A percentile compares a stretch with the other conserved stretches of the same genome.
Conservation (phyloP, 129 eudicot species). For the Arctium minus region DNA sequence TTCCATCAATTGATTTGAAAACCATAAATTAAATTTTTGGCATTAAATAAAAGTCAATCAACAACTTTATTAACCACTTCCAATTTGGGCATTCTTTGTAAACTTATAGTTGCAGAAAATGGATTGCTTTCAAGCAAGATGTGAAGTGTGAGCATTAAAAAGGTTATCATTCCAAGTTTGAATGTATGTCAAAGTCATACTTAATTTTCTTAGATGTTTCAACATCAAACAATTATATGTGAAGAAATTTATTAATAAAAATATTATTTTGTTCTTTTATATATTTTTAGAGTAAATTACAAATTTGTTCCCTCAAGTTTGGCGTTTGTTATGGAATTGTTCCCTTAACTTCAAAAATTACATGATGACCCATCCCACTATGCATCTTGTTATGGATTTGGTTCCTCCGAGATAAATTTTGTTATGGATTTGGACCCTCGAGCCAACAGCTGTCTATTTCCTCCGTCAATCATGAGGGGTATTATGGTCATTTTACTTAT, state of each 20-base stretch:
- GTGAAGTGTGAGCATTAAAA: constrained; percentile 12
- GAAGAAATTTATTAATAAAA: background rate
- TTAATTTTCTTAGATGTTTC: background rate
- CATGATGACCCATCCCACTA: too few relatives aligned
- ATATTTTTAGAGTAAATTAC: background rate
- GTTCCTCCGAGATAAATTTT: too few relatives aligned
- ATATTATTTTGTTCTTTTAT: background rate
- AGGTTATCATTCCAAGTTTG: background rate
- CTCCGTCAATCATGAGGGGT: too few relatives aligned
- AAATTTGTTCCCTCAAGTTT: too few relatives aligned
- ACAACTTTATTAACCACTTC: background rate
- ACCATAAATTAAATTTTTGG: background rate
- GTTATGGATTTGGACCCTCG: too few relatives aligned
- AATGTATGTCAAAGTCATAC: background rate
- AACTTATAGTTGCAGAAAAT: background rate
- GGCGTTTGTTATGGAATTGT: too few relatives aligned
- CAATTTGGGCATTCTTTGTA: background rate
- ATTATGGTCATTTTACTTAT: too few relatives aligned
- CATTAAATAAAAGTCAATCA: background rate
- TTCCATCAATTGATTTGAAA: background rate
- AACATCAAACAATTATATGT: background rate
- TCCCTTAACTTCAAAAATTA: too few relatives aligned
- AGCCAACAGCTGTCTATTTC: too few relatives aligned
- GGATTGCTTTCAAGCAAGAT: background rate
- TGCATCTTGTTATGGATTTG: too few relatives aligned